Evolutionary conservation across 192 early-diverging fungal species (phyloP).

Genomic region (Backusella circina): DNA sequence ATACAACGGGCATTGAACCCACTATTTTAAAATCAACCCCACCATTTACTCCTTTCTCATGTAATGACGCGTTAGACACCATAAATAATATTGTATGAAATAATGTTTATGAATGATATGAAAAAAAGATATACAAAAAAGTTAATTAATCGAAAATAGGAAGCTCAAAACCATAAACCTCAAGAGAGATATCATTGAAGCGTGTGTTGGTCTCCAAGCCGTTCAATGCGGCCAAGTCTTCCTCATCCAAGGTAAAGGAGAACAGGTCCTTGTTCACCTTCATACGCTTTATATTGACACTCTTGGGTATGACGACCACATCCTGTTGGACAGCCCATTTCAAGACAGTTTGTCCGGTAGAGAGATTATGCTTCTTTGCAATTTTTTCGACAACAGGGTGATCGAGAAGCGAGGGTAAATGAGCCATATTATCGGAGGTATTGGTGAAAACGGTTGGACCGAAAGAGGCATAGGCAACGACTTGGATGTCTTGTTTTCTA

Average conservation of each 20-base stretch:
- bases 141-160: constrained; percentile 40
- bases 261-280: constrained; percentile 50
- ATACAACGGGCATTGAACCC: neutral
- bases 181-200: constrained; percentile 41
- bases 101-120: too few relatives aligned
- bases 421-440: constrained; percentile 13
- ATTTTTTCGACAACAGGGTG: constrained; percentile 47
- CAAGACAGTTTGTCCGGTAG: constrained; percentile 55
- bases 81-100: too few relatives aligned
- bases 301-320: constrained; percentile 67
- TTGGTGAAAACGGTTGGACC: constrained; percentile 37
- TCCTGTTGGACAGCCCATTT: constrained; percentile 63
- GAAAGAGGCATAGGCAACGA: constrained; percentile 74
- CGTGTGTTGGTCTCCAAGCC: constrained; percentile 37
- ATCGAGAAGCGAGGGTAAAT: constrained; percentile 40
- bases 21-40: neutral
- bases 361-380: constrained; percentile 45
- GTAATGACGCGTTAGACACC: too few relatives aligned
- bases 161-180: constrained; percentile 34
- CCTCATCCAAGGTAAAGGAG: constrained; percentile 35
- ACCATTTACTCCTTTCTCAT: neutral
- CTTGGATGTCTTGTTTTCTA: constrained; percentile 48
- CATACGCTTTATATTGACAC: constrained; percentile 47
- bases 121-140: neutral
- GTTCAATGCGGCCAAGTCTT: constrained; percentile 47